Conservation (phyloP, 345 rosid genomes). For the Kernera saxatilis region DNA sequence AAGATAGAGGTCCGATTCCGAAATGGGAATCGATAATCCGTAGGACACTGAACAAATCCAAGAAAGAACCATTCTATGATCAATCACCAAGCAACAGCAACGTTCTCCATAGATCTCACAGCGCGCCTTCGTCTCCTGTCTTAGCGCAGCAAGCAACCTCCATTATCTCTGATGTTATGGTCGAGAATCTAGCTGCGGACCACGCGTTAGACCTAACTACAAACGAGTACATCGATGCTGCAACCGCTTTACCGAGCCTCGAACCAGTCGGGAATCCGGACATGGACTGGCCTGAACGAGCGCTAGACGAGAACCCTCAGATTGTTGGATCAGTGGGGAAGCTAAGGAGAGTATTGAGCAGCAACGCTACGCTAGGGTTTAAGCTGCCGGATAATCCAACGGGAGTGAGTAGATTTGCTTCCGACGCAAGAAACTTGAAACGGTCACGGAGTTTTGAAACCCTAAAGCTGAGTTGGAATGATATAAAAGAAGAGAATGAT, state of each 20-base stretch:
- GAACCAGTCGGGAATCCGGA: slow-evolving; percentile 15
- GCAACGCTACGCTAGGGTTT: slow-evolving; percentile 63
- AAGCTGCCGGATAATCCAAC: slow-evolving; percentile 38
- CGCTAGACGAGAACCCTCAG: slow-evolving; percentile 69
- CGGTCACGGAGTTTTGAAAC: slow-evolving; percentile 73
- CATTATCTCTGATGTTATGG: slow-evolving; percentile 54
- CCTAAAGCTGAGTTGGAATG: slow-evolving; percentile 40
- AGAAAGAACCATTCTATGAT: slow-evolving; percentile 47
- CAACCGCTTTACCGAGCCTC: slow-evolving; percentile 18
- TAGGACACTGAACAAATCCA: slow-evolving; percentile 75
- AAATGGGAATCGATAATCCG: slow-evolving; percentile 93
- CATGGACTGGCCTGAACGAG: slow-evolving; percentile 85
- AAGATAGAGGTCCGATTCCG: slow-evolving; percentile 74
- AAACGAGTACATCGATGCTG: slow-evolving; percentile 35
- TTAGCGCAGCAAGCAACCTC: slow-evolving; percentile 51
- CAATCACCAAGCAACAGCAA: slow-evolving; percentile 36
- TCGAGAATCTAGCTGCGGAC: slow-evolving; percentile 32
- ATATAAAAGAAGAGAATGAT: slow-evolving; percentile 38
- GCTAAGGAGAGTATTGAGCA: slow-evolving; percentile 67
- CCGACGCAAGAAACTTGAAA: slow-evolving; percentile 40
- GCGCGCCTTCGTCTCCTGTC: slow-evolving; percentile 94
- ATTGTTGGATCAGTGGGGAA: slow-evolving; percentile 49
- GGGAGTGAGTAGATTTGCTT: slow-evolving; percentile 35
- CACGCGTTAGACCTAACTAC: slow-evolving; percentile 40
- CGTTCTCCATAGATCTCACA: slow-evolving; percentile 31